Conservation (phyloP, 768 basidiomycete species). For the Tulasnella sp. region DNA sequence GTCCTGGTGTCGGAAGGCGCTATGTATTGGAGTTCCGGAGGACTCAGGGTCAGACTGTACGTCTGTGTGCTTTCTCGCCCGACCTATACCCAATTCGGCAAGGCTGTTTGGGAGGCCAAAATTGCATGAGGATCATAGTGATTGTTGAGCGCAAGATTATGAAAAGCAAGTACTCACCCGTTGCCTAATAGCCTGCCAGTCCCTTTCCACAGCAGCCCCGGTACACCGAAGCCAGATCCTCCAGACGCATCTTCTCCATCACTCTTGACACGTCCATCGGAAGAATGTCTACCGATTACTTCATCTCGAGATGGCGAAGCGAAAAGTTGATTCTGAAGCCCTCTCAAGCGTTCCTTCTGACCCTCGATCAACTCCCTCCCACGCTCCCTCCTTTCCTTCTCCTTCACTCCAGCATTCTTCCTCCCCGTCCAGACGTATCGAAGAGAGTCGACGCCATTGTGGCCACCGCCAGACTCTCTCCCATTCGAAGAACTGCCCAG, state of each 20-base stretch:
- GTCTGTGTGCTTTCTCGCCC: slow-evolving; percentile 9
- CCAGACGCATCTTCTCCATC: slow-evolving; percentile 33
- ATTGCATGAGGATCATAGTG: no score
- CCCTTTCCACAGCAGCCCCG: slow-evolving; percentile 30
- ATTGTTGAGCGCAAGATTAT: neutral
- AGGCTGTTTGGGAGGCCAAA: neutral
- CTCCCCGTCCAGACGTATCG: slow-evolving; percentile 29
- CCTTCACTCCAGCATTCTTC: slow-evolving; percentile 24
- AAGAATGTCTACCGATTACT: slow-evolving; percentile 35
- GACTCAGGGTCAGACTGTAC: slow-evolving; percentile 13
- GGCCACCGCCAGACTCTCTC: slow-evolving; percentile 8
- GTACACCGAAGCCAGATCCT: slow-evolving; percentile 24
- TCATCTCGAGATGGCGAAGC: slow-evolving; percentile 25
- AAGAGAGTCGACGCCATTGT: slow-evolving; percentile 13
- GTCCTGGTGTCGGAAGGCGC: neutral
- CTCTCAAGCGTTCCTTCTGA: neutral
- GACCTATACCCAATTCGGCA: slow-evolving; percentile 4
- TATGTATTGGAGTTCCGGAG: neutral
- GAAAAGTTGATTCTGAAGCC: neutral
- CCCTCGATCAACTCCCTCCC: slow-evolving; percentile 20
- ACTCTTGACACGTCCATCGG: slow-evolving; percentile 41
- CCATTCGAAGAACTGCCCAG: neutral
- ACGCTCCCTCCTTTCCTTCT: slow-evolving; percentile 24
- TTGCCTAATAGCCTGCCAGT: slow-evolving; percentile 19
- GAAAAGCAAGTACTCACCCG: neutral